Conservation (phyloP, 176 grass and related monocot genomes). For the Oryza meyeriana region DNA sequence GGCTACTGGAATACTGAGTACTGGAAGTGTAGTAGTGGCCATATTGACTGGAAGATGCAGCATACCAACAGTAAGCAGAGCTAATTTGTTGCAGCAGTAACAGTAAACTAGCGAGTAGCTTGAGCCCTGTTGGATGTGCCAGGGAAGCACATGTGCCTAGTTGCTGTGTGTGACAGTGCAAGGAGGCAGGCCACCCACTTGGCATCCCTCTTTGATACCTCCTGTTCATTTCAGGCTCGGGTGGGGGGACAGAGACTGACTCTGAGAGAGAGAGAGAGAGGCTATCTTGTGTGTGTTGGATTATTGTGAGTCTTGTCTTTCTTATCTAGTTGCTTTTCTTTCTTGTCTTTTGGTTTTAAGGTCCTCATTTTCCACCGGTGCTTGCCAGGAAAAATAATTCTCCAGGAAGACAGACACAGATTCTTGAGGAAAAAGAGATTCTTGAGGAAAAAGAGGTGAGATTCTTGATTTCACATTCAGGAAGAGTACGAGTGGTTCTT, state of each 20-base stretch:
- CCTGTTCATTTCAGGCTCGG: not conserved
- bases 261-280: not conserved
- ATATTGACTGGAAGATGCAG: not conserved
- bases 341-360: slow-evolving; percentile 26
- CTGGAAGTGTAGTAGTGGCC: not conserved
- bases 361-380: slow-evolving; percentile 20
- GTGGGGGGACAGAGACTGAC: slow-evolving; percentile 10
- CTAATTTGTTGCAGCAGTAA: slow-evolving; percentile 5
- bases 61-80: not conserved
- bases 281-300: not conserved
- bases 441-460: slow-evolving; percentile 27
- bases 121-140: slow-evolving; percentile 18
- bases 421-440: slow-evolving; percentile 40
- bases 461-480: slow-evolving; percentile 27
- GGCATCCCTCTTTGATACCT: not conserved
- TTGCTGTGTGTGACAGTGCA: slow-evolving; percentile 1
- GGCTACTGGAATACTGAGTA: not conserved
- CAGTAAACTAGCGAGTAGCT: not conserved
- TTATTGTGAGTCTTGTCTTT: slow-evolving; percentile 29
- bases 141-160: slow-evolving; percentile 34
- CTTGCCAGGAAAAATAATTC: slow-evolving; percentile 14
- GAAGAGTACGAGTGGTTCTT: slow-evolving; percentile 2
- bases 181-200: slow-evolving; percentile 31
- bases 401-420: slow-evolving; percentile 26
- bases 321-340: slow-evolving; percentile 26